Base-by-base conservation (phyloP, 768 basidiomycete genomes). In the Phylloporus sp. region DNA sequence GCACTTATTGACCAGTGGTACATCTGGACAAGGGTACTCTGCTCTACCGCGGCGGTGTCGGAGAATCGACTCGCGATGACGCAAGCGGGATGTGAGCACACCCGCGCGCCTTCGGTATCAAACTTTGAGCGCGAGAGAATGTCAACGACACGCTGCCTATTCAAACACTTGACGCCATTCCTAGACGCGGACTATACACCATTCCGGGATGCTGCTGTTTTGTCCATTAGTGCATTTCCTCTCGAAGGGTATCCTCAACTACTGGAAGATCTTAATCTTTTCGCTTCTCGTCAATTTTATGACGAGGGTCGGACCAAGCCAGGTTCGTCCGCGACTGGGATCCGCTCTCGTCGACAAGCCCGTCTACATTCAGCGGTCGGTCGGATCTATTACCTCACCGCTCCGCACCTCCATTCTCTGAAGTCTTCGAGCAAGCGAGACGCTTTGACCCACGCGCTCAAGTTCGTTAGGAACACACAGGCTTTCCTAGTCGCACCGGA, bases 181-280 rank as follows among this genome's bases (percentile, higher is more conserved):
- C 74, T 97, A 44, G 87, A 90, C 52, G 88, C 87, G 6, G 92
- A 95, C 56, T 84, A 87, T 58, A 79, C 79, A 2, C 71, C 79
- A 9, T 93, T 94, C 64, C 81, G 90, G 42, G 88, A 93, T 61
- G 82, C 86, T 0, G 90, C 89, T 11, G 90, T 94, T 9, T 70
- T 89, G 29, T 90, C 91, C 48, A 86, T 97, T 60, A 93, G 92
- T 58, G 82, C 86, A 21, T 87, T 95, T 55, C 88, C 89, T 6
- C 73, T 81, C 10, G 76, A 70, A 53, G 81, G 80, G 1, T 92
- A 94, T 63, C 79, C 85, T 9, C 81, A 87, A 26, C 73, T 96
- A 18, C 70, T 94, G 15, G 91, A 94, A 54, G 89, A 92, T 50
- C 76, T 96, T 26, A 84, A 83, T 49, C 75, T 82, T 6, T 79